phyloP scores from a whole-genome alignment of 2,329 filamentous ascomycete species.

The Pyricularia pennisetigena region DNA sequence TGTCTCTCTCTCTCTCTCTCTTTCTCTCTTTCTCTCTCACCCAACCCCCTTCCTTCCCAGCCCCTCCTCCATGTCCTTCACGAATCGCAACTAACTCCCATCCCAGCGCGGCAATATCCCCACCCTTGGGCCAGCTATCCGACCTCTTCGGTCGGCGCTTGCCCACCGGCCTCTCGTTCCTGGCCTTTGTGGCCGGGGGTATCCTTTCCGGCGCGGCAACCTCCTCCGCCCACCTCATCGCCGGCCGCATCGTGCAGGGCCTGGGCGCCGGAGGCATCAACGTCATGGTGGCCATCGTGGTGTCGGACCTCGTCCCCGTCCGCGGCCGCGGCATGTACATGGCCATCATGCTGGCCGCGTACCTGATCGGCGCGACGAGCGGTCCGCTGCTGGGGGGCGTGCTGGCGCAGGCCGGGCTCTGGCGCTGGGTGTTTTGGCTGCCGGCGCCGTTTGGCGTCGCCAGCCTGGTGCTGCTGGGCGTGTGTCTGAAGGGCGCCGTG shows the following conservation, averaged over 20 bases:
- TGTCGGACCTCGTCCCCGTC: constrained; percentile 21
- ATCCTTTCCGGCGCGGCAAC: neutral
- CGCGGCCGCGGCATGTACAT: constrained; percentile 15
- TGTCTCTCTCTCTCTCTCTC: neutral
- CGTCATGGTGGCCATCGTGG: constrained; percentile 22
- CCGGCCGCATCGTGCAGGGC: constrained; percentile 20
- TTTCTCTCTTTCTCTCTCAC: too few species aligned
- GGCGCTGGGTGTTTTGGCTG: constrained; percentile 31
- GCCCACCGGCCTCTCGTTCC: neutral
- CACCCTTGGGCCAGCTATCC: neutral
- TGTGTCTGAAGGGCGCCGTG: constrained; percentile 11
- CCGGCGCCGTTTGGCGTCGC: constrained; percentile 21
- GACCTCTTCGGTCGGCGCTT: constrained; percentile 1
- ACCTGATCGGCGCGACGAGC: constrained; percentile 11
- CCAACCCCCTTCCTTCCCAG: too few species aligned
- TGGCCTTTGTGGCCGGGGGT: neutral
- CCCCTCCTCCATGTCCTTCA: neutral
- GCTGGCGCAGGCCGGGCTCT: constrained; percentile 13
- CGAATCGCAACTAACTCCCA: too few species aligned
- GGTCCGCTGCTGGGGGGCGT: constrained; percentile 16
- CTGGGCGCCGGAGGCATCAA: constrained; percentile 24
- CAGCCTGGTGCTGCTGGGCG: neutral
- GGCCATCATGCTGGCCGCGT: constrained; percentile 7
- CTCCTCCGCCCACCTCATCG: neutral
- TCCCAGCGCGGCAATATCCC: neutral